Percentiles rank a stretch among this genome's conserved stretches.
phyloP scores from a whole-genome alignment of 2,329 filamentous ascomycete species.

The Phaeosphaeriaceae sp. region DNA sequence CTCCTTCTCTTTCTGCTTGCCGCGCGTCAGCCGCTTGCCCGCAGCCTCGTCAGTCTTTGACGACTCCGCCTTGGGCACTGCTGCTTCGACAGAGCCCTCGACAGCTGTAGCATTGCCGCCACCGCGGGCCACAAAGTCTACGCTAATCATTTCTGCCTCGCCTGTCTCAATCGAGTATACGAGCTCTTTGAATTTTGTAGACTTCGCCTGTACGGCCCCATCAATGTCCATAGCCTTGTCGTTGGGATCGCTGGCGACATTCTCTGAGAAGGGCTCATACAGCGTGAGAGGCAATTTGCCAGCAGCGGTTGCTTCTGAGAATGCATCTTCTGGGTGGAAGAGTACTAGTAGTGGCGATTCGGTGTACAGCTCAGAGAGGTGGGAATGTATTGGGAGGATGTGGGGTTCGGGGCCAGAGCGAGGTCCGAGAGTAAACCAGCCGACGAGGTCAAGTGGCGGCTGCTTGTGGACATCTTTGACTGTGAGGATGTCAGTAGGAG shows the following conservation, averaged over 20 bases:
- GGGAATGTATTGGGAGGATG: constrained; percentile 76
- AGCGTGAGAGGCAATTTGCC: constrained; percentile 88
- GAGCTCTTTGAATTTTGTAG: constrained; percentile 79
- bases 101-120: constrained; percentile 77
- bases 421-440: constrained; percentile 86
- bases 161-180: constrained; percentile 90
- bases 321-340: constrained; percentile 74
- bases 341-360: constrained; percentile 88
- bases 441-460: constrained; percentile 80
- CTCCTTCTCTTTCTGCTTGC: constrained; percentile 58
- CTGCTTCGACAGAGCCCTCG: constrained; percentile 39
- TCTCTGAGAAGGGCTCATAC: constrained; percentile 75
- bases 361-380: constrained; percentile 77
- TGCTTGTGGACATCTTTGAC: constrained; percentile 89
- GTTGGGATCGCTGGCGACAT: constrained; percentile 37
- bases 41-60: constrained; percentile 53
- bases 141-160: constrained; percentile 96
- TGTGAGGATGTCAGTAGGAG: constrained; percentile 47
- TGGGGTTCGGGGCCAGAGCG: constrained; percentile 71
- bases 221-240: constrained; percentile 65
- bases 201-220: constrained; percentile 59
- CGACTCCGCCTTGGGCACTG: constrained; percentile 15
- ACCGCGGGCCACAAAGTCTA: constrained; percentile 88
- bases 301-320: constrained; percentile 63
- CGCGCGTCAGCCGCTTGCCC: constrained; percentile 59